Percentiles rank a stretch among this genome's conserved stretches.
These are phyloP conservation scores for Jimgerdemannia lactiflua DNA, from an alignment of 192 early-diverging fungal species.

Conservation along the genomic window DNA sequence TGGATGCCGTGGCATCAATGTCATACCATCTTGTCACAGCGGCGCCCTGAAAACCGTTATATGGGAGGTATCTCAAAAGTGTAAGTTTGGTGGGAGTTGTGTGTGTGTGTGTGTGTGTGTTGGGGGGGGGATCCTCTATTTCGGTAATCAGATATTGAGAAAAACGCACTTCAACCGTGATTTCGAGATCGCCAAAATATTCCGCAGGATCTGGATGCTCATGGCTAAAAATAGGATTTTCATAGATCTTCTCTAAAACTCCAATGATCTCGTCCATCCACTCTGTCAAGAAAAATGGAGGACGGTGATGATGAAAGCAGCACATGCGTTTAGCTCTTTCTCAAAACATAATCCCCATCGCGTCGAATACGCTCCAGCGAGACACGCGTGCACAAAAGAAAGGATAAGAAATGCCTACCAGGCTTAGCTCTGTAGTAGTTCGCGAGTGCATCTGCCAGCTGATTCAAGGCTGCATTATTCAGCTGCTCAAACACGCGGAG, in stretches of 20 bases:
- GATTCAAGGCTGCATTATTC: slow-evolving; percentile 34
- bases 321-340: neutral
- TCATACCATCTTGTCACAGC: slow-evolving; percentile 31
- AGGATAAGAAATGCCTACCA: neutral
- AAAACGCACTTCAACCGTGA: slow-evolving; percentile 22
- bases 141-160: neutral
- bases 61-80: too few relatives aligned
- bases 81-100: too few relatives aligned
- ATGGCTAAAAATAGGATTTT: slow-evolving; percentile 24
- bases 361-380: neutral
- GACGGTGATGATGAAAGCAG: neutral
- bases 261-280: slow-evolving; percentile 20
- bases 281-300: slow-evolving; percentile 1
- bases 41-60: slow-evolving; percentile 19
- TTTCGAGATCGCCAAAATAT: slow-evolving; percentile 20
- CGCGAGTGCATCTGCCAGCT: slow-evolving; percentile 16
- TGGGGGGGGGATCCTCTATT: neutral
- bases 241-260: slow-evolving; percentile 33
- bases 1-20: slow-evolving; percentile 15
- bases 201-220: slow-evolving; percentile 19
- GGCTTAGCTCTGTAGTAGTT: slow-evolving; percentile 20
- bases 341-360: too few relatives aligned
- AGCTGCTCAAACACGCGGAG: slow-evolving; percentile 41
- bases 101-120: too few relatives aligned
- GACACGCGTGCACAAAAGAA: neutral